Percentiles rank a stretch among this genome's conserved stretches.
Evolutionary conservation across 2,329 filamentous ascomycete genomes (phyloP).

Genomic region (Cryphonectria carpinicola): DNA sequence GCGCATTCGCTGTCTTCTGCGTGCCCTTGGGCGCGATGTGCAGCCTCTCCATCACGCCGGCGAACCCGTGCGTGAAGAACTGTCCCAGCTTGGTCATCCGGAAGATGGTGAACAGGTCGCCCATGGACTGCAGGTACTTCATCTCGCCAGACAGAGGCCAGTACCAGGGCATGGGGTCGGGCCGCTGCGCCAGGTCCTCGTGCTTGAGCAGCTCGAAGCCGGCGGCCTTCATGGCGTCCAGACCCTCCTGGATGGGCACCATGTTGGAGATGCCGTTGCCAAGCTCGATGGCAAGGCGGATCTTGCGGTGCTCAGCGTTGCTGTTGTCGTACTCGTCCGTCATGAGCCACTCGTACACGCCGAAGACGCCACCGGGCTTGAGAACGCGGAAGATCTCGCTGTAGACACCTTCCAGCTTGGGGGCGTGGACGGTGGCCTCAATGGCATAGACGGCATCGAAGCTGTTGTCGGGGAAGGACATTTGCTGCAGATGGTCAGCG

Average conservation of each 20-base stretch:
- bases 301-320: constrained; percentile 83
- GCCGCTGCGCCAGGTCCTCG: constrained; percentile 82
- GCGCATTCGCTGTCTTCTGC: constrained; percentile 91
- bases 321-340: constrained; percentile 92
- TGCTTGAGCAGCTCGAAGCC: constrained; percentile 84
- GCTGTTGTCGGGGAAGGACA: constrained; percentile 87
- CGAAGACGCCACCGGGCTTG: constrained; percentile 94
- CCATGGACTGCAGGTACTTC: constrained; percentile 77
- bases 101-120: constrained; percentile 80
- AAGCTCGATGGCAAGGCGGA: constrained; percentile 92
- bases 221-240: constrained; percentile 81
- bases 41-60: constrained; percentile 75
- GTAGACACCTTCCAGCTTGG: constrained; percentile 88
- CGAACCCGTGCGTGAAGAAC: constrained; percentile 72
- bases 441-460: constrained; percentile 98
- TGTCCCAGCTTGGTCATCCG: constrained; percentile 90
- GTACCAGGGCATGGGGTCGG: constrained; percentile 85
- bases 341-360: constrained; percentile 99
- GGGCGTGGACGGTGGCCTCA: constrained; percentile 94
- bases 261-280: constrained; percentile 98
- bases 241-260: constrained; percentile 81
- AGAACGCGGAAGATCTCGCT: constrained; percentile 92
- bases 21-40: constrained; percentile 80
- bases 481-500: constrained; percentile 62
- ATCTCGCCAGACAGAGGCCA: constrained; percentile 87